Evolutionary conservation across 2,329 filamentous ascomycete genomes (phyloP).

Genomic region (Alternaria brassicae): DNA sequence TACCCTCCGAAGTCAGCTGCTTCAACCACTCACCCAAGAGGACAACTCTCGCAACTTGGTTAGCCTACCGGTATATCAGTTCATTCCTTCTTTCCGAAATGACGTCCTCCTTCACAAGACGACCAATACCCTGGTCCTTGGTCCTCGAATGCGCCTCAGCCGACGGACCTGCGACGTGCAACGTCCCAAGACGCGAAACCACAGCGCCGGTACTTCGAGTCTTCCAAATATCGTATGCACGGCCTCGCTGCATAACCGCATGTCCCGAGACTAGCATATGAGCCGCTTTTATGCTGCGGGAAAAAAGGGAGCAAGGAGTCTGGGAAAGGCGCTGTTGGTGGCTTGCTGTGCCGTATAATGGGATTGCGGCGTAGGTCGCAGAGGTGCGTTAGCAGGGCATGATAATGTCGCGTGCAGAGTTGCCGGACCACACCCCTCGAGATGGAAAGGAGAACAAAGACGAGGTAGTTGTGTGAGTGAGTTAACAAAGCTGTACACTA

Average conservation of each 20-base stretch:
- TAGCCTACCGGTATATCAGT: neutral
- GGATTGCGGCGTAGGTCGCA: slow-evolving; percentile 2
- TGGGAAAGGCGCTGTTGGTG: slow-evolving; percentile 1
- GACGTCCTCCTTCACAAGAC: neutral
- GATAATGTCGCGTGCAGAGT: neutral
- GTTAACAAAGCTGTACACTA: neutral
- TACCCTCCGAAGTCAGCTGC: neutral
- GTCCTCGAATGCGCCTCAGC: neutral
- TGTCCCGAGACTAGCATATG: neutral
- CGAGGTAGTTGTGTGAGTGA: neutral
- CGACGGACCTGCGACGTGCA: neutral
- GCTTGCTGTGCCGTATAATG: neutral
- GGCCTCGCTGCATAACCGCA: neutral
- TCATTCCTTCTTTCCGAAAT: neutral
- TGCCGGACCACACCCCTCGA: neutral
- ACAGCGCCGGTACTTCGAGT: neutral
- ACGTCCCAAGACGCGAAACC: slow-evolving; percentile 3
- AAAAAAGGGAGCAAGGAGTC: neutral
- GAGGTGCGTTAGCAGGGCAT: neutral
- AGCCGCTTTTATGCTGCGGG: neutral
- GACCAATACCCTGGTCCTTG: neutral
- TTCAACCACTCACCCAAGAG: neutral
- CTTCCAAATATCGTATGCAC: neutral
- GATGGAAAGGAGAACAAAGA: neutral
- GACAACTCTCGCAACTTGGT: neutral